Evolutionary conservation across 345 rosid genomes (phyloP).

Genomic region (Geranium rotundifolium): DNA sequence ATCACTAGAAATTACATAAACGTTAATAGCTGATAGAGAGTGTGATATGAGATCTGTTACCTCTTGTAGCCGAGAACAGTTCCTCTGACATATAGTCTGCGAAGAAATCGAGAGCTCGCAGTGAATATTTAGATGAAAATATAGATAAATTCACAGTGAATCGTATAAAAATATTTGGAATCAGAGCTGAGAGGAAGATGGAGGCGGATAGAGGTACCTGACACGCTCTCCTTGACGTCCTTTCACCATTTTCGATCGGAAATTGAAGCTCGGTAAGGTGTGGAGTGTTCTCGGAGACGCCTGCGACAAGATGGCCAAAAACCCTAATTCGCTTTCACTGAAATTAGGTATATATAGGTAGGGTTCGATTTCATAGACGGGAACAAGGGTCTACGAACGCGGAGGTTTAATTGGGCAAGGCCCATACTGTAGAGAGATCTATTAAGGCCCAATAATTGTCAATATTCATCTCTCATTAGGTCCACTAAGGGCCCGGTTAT

Average conservation of each 20-base stretch:
- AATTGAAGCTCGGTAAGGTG: background rate
- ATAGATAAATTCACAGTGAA: background rate
- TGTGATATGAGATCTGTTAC: slow-evolving; percentile 15
- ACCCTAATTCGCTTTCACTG: background rate
- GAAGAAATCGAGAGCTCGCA: background rate
- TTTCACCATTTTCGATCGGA: slow-evolving; percentile 53
- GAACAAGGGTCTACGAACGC: too few relatives aligned
- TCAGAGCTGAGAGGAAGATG: background rate
- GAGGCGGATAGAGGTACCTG: slow-evolving; percentile 29
- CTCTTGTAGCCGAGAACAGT: slow-evolving; percentile 86
- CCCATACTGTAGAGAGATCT: too few relatives aligned
- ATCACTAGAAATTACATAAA: background rate
- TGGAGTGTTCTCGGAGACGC: background rate
- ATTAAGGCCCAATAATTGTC: too few relatives aligned
- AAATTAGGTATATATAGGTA: background rate
- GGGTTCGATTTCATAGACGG: background rate
- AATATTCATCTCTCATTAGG: too few relatives aligned
- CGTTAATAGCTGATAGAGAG: background rate
- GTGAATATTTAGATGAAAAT: background rate
- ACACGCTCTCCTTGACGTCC: slow-evolving; percentile 95
- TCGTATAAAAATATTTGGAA: background rate
- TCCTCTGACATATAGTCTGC: slow-evolving; percentile 78
- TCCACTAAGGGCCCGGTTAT: too few relatives aligned
- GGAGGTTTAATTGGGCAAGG: too few relatives aligned
- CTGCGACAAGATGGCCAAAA: background rate